Conservation (phyloP, 1,284 basidiomycete genomes). For the Coriolopsis trogii region DNA sequence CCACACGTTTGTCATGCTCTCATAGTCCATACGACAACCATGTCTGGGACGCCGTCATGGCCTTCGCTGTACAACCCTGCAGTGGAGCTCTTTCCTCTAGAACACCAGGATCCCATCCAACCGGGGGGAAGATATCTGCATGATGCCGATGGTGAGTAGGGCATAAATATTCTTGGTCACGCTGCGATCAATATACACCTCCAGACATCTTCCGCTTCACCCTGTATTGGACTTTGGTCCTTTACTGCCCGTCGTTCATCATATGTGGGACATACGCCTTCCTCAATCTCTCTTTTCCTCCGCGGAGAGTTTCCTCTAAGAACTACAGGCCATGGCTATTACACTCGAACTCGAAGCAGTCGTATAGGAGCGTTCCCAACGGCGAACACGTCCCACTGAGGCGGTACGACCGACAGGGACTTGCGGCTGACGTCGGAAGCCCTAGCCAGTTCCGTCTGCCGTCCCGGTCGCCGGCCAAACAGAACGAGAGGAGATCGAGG, state of each 20-base stretch:
- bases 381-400: constrained; percentile 20
- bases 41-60: constrained; percentile 38
- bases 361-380: constrained; percentile 20
- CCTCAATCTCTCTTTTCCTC: constrained; percentile 64
- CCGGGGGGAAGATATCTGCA: constrained; percentile 36
- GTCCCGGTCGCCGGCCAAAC: constrained; percentile 28
- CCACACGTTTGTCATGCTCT: constrained; percentile 6
- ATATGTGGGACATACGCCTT: constrained; percentile 73
- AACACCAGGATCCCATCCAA: constrained; percentile 39
- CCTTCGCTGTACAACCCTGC: constrained; percentile 52
- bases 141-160: constrained; percentile 34
- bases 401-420: constrained; percentile 10
- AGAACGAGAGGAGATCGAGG: constrained; percentile 60
- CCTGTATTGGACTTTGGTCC: constrained; percentile 81
- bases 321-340: constrained; percentile 14
- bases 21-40: background rate
- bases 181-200: background rate
- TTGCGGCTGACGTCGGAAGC: constrained; percentile 3
- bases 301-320: constrained; percentile 27
- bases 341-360: constrained; percentile 12
- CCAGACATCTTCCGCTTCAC: constrained; percentile 84
- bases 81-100: constrained; percentile 43
- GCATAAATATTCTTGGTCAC: background rate
- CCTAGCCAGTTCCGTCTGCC: constrained; percentile 17
- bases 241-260: constrained; percentile 73